Evolutionary conservation across 1,139 yeast genomes (phyloP), one percentile per base, ranked within the genome.

Genomic region (Magnusiomyces paraingens): DNA sequence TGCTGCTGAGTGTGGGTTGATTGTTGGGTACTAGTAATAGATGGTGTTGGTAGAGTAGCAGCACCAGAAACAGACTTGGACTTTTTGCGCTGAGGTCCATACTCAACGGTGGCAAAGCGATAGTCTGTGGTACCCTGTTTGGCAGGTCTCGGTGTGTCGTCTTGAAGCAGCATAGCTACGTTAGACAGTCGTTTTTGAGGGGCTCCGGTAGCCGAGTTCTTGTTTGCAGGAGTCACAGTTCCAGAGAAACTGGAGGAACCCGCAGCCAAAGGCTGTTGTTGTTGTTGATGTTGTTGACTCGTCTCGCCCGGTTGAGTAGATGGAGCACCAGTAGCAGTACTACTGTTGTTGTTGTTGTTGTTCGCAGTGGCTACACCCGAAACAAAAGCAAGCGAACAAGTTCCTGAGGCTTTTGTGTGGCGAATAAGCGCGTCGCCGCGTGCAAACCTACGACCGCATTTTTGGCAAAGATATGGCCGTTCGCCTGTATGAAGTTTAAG

Each of bases 391-490:
- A 29, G 64, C 3, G 62, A 58, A 51, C 72, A 69, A 3, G 66
- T 66, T 8, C 66, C 65, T 15, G 71, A 61, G 26, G 68, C 66
- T 57, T 81, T 81, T 62, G 78, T 71, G 66, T 81, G 88, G 53
- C 95, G 73, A 2, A 82, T 78, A 40, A 87, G 73, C 0, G 95
- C 91, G 67, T 87, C 95, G 1, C 84, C 83, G 32, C 95, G 72
- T 1, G 94, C 89, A 71, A 87, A 87, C 52, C 76, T 72, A 50
- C 87, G 74, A 14, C 80, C 79, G 68, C 95, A 87, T 53, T 73
- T 72, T 10, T 69, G 71, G 67, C 95, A 86, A 38, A 68, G 69
- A 64, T 72, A 84, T 1, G 93, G 91, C 65, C 80, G 82, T 61
- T 82, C 89, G 42, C 93, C 93, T 0, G 90, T 80, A 64, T 87